Percentiles rank a stretch among this genome's conserved stretches.
Evolutionary conservation across 2,329 filamentous ascomycete species (phyloP).

Genomic region (Paecilomyces niveus): DNA sequence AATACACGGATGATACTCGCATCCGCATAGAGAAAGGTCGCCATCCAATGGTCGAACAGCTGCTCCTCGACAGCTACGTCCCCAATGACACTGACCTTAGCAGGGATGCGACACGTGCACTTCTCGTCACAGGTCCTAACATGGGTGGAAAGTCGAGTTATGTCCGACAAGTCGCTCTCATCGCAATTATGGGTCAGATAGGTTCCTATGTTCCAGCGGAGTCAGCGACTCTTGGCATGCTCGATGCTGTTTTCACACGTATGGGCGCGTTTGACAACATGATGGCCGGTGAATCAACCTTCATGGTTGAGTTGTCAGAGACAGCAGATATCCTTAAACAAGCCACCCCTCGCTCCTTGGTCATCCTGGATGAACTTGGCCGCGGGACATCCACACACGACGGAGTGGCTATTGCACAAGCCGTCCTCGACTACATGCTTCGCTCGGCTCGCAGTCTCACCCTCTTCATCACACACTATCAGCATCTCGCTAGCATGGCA

Average conservation of each 20-base stretch:
- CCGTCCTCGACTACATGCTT: conserved; percentile 80
- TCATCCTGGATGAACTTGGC: conserved; percentile 92
- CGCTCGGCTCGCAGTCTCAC: conserved; percentile 68
- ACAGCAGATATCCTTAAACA: conserved; percentile 85
- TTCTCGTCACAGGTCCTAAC: conserved; percentile 93
- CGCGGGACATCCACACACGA: conserved; percentile 92
- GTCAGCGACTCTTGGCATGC: conserved; percentile 65
- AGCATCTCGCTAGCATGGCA: conserved; percentile 70
- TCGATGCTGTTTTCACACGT: conserved; percentile 88
- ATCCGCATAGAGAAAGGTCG: conserved; percentile 69
- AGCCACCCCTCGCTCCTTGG: conserved; percentile 74
- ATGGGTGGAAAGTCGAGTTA: conserved; percentile 99
- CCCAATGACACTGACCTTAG: conserved; percentile 75
- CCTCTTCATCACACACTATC: conserved; percentile 97
- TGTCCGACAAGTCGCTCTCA: conserved; percentile 83
- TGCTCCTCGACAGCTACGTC: conserved; percentile 79
- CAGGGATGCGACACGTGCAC: conserved; percentile 59
- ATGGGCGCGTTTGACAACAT: conserved; percentile 97
- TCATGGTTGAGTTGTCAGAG: conserved; percentile 96
- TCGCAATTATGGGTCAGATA: conserved; percentile 89
- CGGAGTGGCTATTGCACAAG: conserved; percentile 89
- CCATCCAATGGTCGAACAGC: conserved; percentile 93
- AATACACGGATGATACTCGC: conserved; percentile 56
- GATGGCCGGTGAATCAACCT: conserved; percentile 87
- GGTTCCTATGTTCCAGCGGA: conserved; percentile 87